Evolutionary conservation across 768 basidiomycete genomes (phyloP).

Genomic region (Psilocybe azurescens): DNA sequence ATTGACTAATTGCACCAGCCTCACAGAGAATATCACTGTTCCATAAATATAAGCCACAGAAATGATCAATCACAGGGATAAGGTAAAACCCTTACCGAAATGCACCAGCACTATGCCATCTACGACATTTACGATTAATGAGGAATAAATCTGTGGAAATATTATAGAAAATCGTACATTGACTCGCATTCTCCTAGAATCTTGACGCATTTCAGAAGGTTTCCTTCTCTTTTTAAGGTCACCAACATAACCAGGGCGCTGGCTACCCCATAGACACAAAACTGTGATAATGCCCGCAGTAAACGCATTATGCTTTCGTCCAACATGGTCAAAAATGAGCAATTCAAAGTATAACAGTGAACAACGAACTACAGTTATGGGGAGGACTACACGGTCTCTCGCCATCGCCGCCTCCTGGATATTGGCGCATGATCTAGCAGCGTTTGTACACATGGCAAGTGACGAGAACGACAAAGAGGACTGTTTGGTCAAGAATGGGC

Average conservation of each 20-base stretch:
- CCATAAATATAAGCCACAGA: background rate
- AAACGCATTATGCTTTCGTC: background rate
- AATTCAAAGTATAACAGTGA: background rate
- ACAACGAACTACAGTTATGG: background rate
- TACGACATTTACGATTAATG: background rate
- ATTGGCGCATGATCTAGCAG: constrained; percentile 81
- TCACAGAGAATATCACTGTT: background rate
- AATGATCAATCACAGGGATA: background rate
- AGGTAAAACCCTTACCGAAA: background rate
- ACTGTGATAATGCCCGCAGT: constrained; percentile 3
- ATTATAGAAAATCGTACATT: background rate
- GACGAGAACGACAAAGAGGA: constrained; percentile 62
- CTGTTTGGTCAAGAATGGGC: constrained; percentile 73
- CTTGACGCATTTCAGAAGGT: background rate
- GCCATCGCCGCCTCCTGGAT: constrained; percentile 53
- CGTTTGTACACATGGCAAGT: constrained; percentile 77
- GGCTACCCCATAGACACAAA: background rate
- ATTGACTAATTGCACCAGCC: background rate
- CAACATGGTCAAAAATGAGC: background rate
- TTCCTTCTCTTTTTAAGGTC: background rate
- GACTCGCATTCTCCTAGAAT: background rate
- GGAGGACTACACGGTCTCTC: background rate
- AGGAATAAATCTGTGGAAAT: background rate
- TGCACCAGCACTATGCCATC: constrained; percentile 4
- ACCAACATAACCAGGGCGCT: background rate